These are phyloP conservation scores for Lotus japonicus DNA, from an alignment of 306 rosid species.

Conservation along the genomic window DNA sequence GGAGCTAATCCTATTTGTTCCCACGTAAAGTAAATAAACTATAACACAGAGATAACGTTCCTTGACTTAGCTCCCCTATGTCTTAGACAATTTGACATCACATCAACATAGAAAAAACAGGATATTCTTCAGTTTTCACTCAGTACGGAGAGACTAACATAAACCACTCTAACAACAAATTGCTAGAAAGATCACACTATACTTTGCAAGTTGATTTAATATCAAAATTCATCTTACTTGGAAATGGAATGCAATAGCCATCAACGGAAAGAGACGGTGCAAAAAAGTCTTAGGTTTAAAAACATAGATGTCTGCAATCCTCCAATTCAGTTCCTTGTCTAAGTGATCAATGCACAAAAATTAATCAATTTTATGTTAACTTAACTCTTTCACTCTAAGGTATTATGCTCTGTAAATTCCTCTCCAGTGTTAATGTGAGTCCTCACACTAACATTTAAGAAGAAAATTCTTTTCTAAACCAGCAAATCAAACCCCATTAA, in stretches of 20 bases:
- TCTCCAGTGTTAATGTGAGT: too few relatives aligned
- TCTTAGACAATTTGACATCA: neutral
- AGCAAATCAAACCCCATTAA: too few relatives aligned
- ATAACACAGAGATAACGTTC: neutral
- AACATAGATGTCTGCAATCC: too few relatives aligned
- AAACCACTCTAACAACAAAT: neutral
- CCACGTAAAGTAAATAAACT: neutral
- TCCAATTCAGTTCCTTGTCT: too few relatives aligned
- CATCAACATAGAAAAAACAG: neutral
- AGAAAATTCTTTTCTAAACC: too few relatives aligned
- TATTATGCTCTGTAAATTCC: too few relatives aligned
- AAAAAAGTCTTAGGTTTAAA: too few relatives aligned
- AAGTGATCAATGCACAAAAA: too few relatives aligned
- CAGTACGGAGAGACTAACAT: neutral
- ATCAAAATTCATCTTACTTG: neutral
- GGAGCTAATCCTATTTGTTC: neutral
- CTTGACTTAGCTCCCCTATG: neutral
- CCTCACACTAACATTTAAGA: too few relatives aligned
- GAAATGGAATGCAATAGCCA: neutral
- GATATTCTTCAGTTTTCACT: neutral
- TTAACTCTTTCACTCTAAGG: too few relatives aligned
- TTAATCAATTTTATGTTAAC: too few relatives aligned
- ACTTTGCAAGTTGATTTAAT: neutral
- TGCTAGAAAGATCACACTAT: neutral
- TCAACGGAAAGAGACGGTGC: too few relatives aligned